Evolutionary conservation across 495 filamentous ascomycete species (phyloP).

Genomic region (Mycothermus thermophilus): DNA sequence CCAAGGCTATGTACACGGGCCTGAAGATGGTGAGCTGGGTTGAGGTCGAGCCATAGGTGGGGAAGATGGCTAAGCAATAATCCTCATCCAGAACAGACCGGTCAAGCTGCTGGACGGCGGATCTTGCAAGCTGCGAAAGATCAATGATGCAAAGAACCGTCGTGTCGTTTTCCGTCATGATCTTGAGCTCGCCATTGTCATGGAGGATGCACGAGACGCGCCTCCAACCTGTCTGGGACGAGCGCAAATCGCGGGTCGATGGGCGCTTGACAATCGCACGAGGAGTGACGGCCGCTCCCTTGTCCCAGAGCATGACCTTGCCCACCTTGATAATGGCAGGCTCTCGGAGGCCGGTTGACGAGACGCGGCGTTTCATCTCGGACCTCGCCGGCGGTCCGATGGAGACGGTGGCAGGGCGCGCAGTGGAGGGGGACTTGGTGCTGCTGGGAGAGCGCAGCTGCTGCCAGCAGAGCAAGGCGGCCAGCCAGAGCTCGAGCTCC

Average conservation of each 20-base stretch:
- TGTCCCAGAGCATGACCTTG: constrained; percentile 86
- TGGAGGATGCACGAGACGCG: constrained; percentile 84
- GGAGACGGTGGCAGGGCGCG: constrained; percentile 12
- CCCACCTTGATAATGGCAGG: constrained; percentile 93
- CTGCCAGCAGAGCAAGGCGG: constrained; percentile 88
- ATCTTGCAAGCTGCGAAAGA: constrained; percentile 76
- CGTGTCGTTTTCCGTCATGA: constrained; percentile 72
- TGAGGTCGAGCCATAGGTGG: constrained; percentile 57
- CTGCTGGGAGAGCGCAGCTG: constrained; percentile 55
- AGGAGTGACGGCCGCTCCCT: constrained; percentile 38
- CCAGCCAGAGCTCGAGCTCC: constrained; percentile 84
- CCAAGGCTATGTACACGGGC: constrained; percentile 73
- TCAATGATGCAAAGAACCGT: constrained; percentile 69
- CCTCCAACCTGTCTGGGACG: constrained; percentile 48
- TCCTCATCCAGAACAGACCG: constrained; percentile 88
- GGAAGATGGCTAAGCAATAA: constrained; percentile 84
- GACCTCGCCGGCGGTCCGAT: constrained; percentile 17
- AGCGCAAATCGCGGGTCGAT: constrained; percentile 32
- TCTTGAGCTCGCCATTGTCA: constrained; percentile 88
- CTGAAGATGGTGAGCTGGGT: constrained; percentile 49
- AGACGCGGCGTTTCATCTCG: constrained; percentile 59
- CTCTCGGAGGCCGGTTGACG: constrained; percentile 49
- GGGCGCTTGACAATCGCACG: constrained; percentile 38
- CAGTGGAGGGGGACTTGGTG: constrained; percentile 14
- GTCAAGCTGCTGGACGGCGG: constrained; percentile 78